Conservation (phyloP, 208 protist genomes). For the Acanthamoeba divionensis region DNA sequence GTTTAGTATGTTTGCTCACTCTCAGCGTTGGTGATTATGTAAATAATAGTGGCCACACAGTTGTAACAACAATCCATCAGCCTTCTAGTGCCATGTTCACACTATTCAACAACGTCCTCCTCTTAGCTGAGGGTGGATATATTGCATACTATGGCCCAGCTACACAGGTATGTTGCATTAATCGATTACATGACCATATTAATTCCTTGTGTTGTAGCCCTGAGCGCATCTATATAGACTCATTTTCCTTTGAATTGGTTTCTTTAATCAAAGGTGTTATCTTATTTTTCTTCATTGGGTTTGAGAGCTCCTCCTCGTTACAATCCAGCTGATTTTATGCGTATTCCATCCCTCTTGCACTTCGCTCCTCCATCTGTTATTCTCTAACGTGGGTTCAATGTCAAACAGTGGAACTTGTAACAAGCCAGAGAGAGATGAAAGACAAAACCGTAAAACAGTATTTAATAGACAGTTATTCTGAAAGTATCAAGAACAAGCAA, state of each 20-base stretch:
- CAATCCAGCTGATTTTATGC: conserved; percentile 60
- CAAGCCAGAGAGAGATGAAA: too few species aligned
- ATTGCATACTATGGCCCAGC: not conserved
- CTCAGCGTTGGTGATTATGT: not conserved
- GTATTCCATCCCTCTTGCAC: not conserved
- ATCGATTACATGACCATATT: too few species aligned
- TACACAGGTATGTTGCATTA: not conserved
- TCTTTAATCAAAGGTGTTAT: not conserved
- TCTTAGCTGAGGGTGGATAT: conserved; percentile 49
- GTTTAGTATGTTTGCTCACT: not conserved
- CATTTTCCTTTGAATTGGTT: too few species aligned
- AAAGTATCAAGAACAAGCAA: too few species aligned
- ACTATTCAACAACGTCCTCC: conserved; percentile 64
- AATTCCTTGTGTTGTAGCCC: too few species aligned
- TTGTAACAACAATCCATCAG: conserved; percentile 69
- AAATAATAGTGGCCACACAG: conserved; percentile 34
- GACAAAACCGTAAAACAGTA: too few species aligned
- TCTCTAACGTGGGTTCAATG: too few species aligned
- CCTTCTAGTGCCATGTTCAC: conserved; percentile 65
- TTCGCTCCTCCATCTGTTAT: too few species aligned
- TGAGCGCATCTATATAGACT: too few species aligned
- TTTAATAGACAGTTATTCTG: too few species aligned
- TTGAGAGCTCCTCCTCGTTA: conserved; percentile 38
- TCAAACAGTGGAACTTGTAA: too few species aligned
- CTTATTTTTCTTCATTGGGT: conserved; percentile 39